Evolutionary conservation across 2,329 filamentous ascomycete genomes (phyloP).

Genomic region (Fragosphaeria purpurea): DNA sequence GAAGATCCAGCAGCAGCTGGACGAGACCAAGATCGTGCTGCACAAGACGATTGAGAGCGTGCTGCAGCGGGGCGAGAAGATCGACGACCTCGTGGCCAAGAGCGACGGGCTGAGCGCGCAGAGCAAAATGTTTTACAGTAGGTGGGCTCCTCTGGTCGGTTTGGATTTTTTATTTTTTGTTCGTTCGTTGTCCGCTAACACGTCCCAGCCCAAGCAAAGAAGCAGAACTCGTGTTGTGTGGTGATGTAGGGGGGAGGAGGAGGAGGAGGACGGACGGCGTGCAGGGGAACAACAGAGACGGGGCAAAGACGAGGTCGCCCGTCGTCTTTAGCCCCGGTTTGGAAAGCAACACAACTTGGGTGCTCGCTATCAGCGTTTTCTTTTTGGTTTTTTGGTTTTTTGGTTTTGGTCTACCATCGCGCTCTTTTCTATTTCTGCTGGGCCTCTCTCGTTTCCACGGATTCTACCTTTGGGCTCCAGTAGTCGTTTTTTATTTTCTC

Average conservation of each 20-base stretch:
- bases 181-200: not conserved
- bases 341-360: too few species aligned
- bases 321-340: too few species aligned
- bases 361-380: not conserved
- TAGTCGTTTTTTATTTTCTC: too few species aligned
- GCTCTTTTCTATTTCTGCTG: too few species aligned
- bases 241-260: slow-evolving; percentile 46
- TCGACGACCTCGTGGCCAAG: slow-evolving; percentile 88
- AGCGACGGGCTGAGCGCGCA: slow-evolving; percentile 81
- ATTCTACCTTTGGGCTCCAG: too few species aligned
- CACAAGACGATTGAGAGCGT: slow-evolving; percentile 92
- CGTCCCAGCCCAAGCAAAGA: slow-evolving; percentile 54
- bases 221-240: slow-evolving; percentile 68
- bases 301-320: too few species aligned
- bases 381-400: not conserved
- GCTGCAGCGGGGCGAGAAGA: slow-evolving; percentile 88
- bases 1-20: slow-evolving; percentile 92
- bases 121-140: slow-evolving; percentile 95
- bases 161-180: too few species aligned
- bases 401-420: too few species aligned
- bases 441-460: too few species aligned
- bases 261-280: not conserved
- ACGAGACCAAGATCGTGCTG: slow-evolving; percentile 94
- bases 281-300: too few species aligned
- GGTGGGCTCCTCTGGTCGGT: too few species aligned